A percentile compares a stretch with the other conserved stretches of the same genome.
These are phyloP conservation scores for Euptelea pleiosperma DNA, from an alignment of 164 flowering plant species.

Conservation along the genomic window DNA sequence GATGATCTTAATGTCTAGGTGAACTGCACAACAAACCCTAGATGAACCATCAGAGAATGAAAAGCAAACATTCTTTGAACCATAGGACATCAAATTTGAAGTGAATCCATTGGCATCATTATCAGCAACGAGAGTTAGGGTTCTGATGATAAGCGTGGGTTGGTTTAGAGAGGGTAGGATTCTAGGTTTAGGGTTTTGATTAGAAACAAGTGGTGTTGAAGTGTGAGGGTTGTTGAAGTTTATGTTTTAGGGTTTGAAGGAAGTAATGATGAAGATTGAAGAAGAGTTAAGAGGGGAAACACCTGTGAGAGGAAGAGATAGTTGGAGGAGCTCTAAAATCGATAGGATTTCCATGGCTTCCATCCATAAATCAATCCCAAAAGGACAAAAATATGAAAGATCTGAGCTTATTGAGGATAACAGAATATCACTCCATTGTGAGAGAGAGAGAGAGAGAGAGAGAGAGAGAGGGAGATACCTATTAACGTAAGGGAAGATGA, in stretches of 20 bases:
- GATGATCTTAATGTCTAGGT: conserved; percentile 35
- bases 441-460: too few species aligned
- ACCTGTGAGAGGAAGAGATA: conserved; percentile 53
- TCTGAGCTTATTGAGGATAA: too few species aligned
- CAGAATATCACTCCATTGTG: too few species aligned
- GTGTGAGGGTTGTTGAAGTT: neutral
- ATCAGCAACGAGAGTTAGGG: conserved; percentile 39
- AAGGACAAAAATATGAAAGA: too few species aligned
- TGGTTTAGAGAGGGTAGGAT: conserved; percentile 38
- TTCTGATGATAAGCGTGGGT: conserved; percentile 56
- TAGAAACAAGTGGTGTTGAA: neutral
- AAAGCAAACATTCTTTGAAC: conserved; percentile 42
- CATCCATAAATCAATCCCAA: too few species aligned
- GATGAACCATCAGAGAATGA: conserved; percentile 55
- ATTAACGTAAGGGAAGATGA: too few species aligned
- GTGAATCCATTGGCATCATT: conserved; percentile 2
- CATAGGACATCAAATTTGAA: conserved; percentile 10
- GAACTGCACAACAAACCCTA: conserved; percentile 62
- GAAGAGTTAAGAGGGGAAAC: conserved; percentile 33
- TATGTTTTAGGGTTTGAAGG: neutral
- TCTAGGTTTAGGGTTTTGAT: conserved; percentile 28
- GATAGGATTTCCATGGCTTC: conserved; percentile 28
- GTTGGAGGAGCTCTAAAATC: conserved; percentile 51
- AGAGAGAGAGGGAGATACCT: too few species aligned
- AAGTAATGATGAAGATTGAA: conserved; percentile 7